Evolutionary conservation across 1,139 yeast genomes (phyloP), one percentile per base, ranked within the genome.

Genomic region (Candida mesenterica): DNA sequence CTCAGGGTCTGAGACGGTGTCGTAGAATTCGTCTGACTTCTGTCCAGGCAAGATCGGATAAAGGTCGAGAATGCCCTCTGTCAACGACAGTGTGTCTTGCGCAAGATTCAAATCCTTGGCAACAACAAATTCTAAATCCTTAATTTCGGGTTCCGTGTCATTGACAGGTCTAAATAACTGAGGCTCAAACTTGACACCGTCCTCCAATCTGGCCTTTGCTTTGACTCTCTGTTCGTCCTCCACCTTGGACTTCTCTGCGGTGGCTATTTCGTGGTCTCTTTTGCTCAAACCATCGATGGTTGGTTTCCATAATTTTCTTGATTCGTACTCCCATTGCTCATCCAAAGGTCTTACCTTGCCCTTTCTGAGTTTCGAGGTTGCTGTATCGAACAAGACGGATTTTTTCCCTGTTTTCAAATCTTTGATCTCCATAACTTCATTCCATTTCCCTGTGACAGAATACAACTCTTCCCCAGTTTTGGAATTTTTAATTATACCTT

Each of bases 371-470:
- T 45, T 49, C 5, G 88, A 73, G 14, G 64, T 65, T 12, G 54
- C 49, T 2, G 94, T 78, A 53, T 92, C 95, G 46, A 80, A 81
- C 15, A 88, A 72, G 1, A 75, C 73, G 2, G 57, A 47, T 45
- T 75, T 77, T 37, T 65, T 54, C 12, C 74, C 73, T 1, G 78
- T 72, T 30, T 65, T 60, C 29, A 68, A 43, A 46, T 82, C 69
- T 50, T 77, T 82, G 39, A 89, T 77, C 39, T 82, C 76, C 77
- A 92, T 82, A 2, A 81, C 68, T 40, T 82, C 96, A 60, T 89
- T 89, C 98, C 98, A 92, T 60, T 92, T 92, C 13, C 98, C 98
- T 4, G 82, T 52, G 25, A 92, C 71, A 44, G 78, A 82, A 54
- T 68, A 89, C 30, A 83, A 61, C 1, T 65, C 66, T 48, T 84